Base-by-base conservation (phyloP, 2,329 filamentous ascomycete genomes). In the Calonectria pseudoreteaudii region DNA sequence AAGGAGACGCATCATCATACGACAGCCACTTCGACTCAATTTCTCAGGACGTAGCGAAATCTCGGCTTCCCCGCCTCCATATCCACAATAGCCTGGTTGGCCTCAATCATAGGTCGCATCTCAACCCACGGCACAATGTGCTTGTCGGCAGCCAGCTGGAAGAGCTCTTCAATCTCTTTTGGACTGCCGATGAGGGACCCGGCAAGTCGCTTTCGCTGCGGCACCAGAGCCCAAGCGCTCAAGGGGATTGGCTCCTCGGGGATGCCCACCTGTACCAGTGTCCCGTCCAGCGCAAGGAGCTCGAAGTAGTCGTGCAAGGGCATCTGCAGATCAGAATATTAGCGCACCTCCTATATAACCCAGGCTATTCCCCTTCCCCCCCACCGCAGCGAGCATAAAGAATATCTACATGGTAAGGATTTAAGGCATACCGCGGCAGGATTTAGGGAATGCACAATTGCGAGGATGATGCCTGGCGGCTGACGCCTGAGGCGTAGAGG, bases 251-350 rank as follows among this genome's bases (percentile, higher is more conserved):
- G 66, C 8, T 77, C 77, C 1, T 79, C 91, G 0, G 91, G 91
- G 7, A 89, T 87, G 8, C 91, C 91, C 28, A 93, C 88, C 81
- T 92, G 90, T 66, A 93, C 88, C 78, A 93, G 90, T 2, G 86
- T 86, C 7, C 91, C 91, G 68, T 90, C 87, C 8, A 87, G 83
- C 66, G 87, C 86, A 10, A 93, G 83, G 0, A 80, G 73, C 0
- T 73, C 73, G 1, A 80, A 67, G 18, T 80, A 80, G 5, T 75
- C 62, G 0, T 71, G 38, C 7, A 77, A 65, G 2, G 77, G 78
- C 76, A 80, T 79, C 78, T 80, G 18, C 6, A 67, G 13, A 13
- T 52, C 56, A 49, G 38, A 47, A 66, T 65, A 65, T 65, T 47
- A 65, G 38, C 56, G 56, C 56, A 62, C 26, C 34, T 41, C 56